Percentiles rank a stretch among this genome's conserved stretches.
Evolutionary conservation across 1,284 basidiomycete genomes (phyloP).

Genomic region (Pseudozyma hubeiensis): DNA sequence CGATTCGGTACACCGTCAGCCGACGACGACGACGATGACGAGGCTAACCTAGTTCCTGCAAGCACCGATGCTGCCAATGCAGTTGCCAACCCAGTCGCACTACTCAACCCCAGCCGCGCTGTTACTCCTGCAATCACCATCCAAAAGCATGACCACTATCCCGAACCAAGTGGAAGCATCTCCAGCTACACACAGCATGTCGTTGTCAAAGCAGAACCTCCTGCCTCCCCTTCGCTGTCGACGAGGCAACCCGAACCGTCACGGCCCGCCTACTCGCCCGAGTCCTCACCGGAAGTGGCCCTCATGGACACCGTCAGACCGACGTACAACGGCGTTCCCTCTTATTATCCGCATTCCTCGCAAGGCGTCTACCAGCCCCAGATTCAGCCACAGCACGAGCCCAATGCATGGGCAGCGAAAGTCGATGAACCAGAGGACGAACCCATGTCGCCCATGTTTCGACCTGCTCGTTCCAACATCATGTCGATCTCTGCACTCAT

Average conservation of each 20-base stretch:
- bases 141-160: neutral
- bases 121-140: neutral
- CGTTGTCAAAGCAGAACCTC: conserved; percentile 30
- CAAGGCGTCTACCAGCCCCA: conserved; percentile 1
- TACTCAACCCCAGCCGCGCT: conserved; percentile 10
- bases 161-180: neutral
- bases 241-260: conserved; percentile 1
- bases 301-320: conserved; percentile 28
- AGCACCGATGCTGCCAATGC: neutral
- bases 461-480: conserved; percentile 42
- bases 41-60: conserved; percentile 1
- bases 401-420: conserved; percentile 8
- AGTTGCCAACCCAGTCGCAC: neutral
- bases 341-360: neutral
- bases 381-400: neutral
- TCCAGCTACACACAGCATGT: neutral
- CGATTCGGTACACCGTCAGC: conserved; percentile 31
- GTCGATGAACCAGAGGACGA: conserved; percentile 21
- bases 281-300: conserved; percentile 44
- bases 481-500: conserved; percentile 54
- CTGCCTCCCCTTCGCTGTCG: conserved; percentile 20
- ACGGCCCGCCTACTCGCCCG: conserved; percentile 26
- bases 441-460: conserved; percentile 30
- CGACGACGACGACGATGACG: conserved; percentile 2
- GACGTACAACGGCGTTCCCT: neutral